These are phyloP conservation scores for Suillus spraguei DNA, from an alignment of 768 basidiomycete species.

Conservation along the genomic window DNA sequence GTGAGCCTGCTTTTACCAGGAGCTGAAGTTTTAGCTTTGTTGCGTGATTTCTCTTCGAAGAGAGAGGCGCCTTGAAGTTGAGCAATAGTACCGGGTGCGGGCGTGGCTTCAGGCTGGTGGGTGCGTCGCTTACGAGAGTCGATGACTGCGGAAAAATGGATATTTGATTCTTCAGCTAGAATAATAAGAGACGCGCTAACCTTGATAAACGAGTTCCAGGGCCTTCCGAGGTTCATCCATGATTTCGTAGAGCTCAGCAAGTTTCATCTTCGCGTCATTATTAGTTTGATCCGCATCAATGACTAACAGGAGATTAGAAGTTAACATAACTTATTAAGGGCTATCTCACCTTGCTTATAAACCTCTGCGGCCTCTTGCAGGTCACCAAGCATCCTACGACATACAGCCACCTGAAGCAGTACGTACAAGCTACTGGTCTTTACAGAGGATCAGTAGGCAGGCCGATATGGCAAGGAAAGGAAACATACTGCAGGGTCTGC, in stretches of 20 bases:
- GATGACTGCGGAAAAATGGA: conserved; percentile 43
- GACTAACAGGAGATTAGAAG: conserved; percentile 45
- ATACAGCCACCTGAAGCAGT: conserved; percentile 78
- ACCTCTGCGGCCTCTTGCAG: conserved; percentile 78
- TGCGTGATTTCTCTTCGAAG: conserved; percentile 57
- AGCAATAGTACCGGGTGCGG: conserved; percentile 17
- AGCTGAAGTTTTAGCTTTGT: conserved; percentile 40
- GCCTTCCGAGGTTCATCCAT: conserved; percentile 80
- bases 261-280: conserved; percentile 83
- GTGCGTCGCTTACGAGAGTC: conserved; percentile 56
- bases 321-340: background rate
- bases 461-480: background rate
- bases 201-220: conserved; percentile 81
- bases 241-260: conserved; percentile 90
- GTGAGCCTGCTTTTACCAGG: conserved; percentile 51
- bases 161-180: conserved; percentile 2
- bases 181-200: conserved; percentile 37
- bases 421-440: conserved; percentile 77
- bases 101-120: conserved; percentile 21
- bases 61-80: conserved; percentile 48
- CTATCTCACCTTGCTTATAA: conserved; percentile 71
- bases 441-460: background rate
- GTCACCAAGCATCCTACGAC: conserved; percentile 77
- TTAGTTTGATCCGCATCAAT: conserved; percentile 71
- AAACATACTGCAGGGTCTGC: conserved; percentile 66